These are phyloP conservation scores for Metroxylon sagu DNA, from an alignment of 176 grass and related monocot species.

Conservation along the genomic window DNA sequence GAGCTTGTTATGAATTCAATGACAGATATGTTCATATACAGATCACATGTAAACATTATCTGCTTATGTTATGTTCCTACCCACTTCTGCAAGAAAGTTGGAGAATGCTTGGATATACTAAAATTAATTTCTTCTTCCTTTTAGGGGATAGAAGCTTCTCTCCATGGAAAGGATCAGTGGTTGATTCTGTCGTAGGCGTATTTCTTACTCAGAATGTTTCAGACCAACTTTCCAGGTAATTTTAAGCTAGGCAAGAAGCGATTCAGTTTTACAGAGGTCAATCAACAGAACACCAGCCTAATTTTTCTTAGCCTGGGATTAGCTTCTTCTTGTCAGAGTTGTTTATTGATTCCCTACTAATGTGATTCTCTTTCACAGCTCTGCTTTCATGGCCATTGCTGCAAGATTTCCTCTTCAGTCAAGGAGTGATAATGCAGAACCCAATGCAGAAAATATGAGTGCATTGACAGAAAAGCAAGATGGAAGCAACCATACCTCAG, in stretches of 20 bases:
- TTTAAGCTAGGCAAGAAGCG: background rate
- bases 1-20: too few relatives aligned
- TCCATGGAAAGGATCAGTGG: slow-evolving; percentile 81
- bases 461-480: slow-evolving; percentile 17
- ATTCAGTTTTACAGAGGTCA: too few relatives aligned
- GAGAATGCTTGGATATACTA: background rate
- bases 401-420: slow-evolving; percentile 44
- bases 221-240: slow-evolving; percentile 76
- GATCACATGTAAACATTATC: too few relatives aligned
- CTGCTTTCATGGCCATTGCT: slow-evolving; percentile 79
- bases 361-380: slow-evolving; percentile 43
- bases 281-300: too few relatives aligned
- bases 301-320: too few relatives aligned
- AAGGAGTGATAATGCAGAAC: slow-evolving; percentile 6
- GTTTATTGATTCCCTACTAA: slow-evolving; percentile 1
- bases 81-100: too few relatives aligned
- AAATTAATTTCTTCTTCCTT: slow-evolving; percentile 13
- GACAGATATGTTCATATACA: too few relatives aligned
- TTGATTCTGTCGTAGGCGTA: slow-evolving; percentile 69
- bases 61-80: too few relatives aligned
- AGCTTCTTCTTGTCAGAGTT: background rate
- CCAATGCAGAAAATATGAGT: slow-evolving; percentile 18
- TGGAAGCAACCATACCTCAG: slow-evolving; percentile 1
- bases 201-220: slow-evolving; percentile 86
- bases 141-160: slow-evolving; percentile 69